Conservation (phyloP, 2,329 filamentous ascomycete genomes). For the Periconia macrospinosa region DNA sequence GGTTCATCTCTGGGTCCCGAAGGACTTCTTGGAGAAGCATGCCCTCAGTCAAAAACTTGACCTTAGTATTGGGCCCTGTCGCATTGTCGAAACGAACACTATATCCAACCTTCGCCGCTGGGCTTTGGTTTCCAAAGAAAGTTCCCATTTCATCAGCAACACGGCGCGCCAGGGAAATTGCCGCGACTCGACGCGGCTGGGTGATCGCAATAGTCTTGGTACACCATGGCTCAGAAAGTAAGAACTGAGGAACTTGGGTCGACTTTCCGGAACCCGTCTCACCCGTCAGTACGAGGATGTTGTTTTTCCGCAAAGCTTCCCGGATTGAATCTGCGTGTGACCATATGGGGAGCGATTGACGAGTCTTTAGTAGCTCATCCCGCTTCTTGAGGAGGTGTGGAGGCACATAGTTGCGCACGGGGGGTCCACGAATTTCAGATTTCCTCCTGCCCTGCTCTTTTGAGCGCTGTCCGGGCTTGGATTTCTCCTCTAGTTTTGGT, state of each 20-base stretch:
- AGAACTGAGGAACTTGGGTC: slow-evolving; percentile 92
- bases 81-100: slow-evolving; percentile 93
- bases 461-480: not conserved
- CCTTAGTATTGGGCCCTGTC: slow-evolving; percentile 75
- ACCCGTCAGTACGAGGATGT: slow-evolving; percentile 83
- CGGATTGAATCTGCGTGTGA: slow-evolving; percentile 71
- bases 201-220: slow-evolving; percentile 81
- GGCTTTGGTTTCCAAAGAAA: slow-evolving; percentile 60
- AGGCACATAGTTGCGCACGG: slow-evolving; percentile 8
- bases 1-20: slow-evolving; percentile 75
- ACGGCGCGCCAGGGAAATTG: slow-evolving; percentile 84
- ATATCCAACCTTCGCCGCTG: slow-evolving; percentile 76
- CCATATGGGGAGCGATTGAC: slow-evolving; percentile 81
- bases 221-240: slow-evolving; percentile 81
- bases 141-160: slow-evolving; percentile 83
- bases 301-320: slow-evolving; percentile 60
- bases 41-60: slow-evolving; percentile 95
- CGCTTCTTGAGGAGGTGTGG: slow-evolving; percentile 46
- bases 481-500: not conserved
- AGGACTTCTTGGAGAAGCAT: slow-evolving; percentile 95
- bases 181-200: slow-evolving; percentile 89
- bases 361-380: slow-evolving; percentile 51
- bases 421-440: not conserved
- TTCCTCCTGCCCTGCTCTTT: not conserved
- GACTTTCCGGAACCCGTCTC: slow-evolving; percentile 97